Evolutionary conservation across 768 basidiomycete genomes (phyloP), one percentile per base, ranked within the genome.

Genomic region (Auriscalpium microsporum): DNA sequence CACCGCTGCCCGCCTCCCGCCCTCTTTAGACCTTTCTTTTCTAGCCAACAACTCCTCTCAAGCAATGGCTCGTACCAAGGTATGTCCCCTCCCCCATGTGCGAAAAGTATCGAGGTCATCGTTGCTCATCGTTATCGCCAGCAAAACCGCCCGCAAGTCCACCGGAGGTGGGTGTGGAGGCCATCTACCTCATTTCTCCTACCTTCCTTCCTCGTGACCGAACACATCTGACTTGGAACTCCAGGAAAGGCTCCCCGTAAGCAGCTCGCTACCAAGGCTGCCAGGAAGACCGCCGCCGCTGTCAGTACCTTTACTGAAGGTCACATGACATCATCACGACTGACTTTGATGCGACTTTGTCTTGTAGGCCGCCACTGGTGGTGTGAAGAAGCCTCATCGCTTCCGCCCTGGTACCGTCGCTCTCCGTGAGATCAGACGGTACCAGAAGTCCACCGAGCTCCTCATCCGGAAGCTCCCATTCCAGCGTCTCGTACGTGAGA

Each of bases 101-200:
- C 55, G 46, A n/a, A 37, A 11, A 28, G 16, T 33, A 60, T 49
- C 13, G 44, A 49, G 56, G 19, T 49, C 23, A 54, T 53, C 38
- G 53, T 56, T 36, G 63, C 64, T 64, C 61, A 68, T 54, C 67
- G 68, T 63, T 61, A 62, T 65, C 63, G 56, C 50, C 64, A 93
- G 94, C 94, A 96, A 96, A 93, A 96, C 94, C 70, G 94, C 94
- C 69, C 92, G 94, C 75, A 96, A 97, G 80, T 96, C 94, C 56
- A 96, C 95, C 62, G 95, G 95, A 87, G 94, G 93, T 85, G 64
- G 70, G 73, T 36, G 28, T 34, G 64, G 82, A 74, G 63, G 63
- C 57, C 63, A 56, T 60, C 60, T 10, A 36, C 58, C 55, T 33
- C 56, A 60, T 57, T 57, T 36, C n/a, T n/a, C 8, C 50, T 35